These are phyloP conservation scores for Aspergillus kassunensis DNA, from an alignment of 495 filamentous ascomycete genomes.

Conservation along the genomic window DNA sequence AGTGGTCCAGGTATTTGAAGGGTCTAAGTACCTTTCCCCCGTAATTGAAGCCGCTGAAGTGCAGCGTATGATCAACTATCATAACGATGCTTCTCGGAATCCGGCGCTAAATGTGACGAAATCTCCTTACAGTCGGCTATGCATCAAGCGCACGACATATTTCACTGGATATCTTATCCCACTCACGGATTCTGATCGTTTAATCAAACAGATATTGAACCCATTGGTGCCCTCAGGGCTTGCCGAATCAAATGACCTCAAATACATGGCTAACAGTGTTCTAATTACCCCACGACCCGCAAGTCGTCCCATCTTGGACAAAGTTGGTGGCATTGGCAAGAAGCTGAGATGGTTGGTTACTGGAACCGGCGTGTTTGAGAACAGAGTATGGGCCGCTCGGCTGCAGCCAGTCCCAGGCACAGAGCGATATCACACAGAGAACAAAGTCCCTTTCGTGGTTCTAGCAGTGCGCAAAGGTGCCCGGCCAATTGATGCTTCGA, in stretches of 20 bases:
- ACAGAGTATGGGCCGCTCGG: conserved; percentile 81
- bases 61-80: conserved; percentile 82
- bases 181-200: conserved; percentile 59
- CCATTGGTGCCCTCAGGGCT: conserved; percentile 45
- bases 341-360: conserved; percentile 81
- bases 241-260: conserved; percentile 61
- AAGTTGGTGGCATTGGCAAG: conserved; percentile 78
- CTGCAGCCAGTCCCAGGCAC: conserved; percentile 66
- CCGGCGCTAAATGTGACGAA: conserved; percentile 30
- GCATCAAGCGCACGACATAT: conserved; percentile 82
- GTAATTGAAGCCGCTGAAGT: conserved; percentile 78
- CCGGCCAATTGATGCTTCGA: conserved; percentile 73
- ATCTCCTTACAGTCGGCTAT: conserved; percentile 41
- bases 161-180: conserved; percentile 93
- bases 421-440: conserved; percentile 68
- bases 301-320: conserved; percentile 62
- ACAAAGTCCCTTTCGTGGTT: conserved; percentile 67
- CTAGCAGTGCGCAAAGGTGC: conserved; percentile 67
- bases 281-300: conserved; percentile 77
- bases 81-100: conserved; percentile 59
- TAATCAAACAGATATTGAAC: conserved; percentile 63
- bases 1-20: conserved; percentile 83
- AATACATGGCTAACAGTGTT: conserved; percentile 83
- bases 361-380: conserved; percentile 67
- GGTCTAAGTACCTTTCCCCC: conserved; percentile 71